Percentiles rank a stretch among this genome's conserved stretches.
phyloP scores from a whole-genome alignment of 2,329 filamentous ascomycete species.

The Neopestalotiopsis clavispora region DNA sequence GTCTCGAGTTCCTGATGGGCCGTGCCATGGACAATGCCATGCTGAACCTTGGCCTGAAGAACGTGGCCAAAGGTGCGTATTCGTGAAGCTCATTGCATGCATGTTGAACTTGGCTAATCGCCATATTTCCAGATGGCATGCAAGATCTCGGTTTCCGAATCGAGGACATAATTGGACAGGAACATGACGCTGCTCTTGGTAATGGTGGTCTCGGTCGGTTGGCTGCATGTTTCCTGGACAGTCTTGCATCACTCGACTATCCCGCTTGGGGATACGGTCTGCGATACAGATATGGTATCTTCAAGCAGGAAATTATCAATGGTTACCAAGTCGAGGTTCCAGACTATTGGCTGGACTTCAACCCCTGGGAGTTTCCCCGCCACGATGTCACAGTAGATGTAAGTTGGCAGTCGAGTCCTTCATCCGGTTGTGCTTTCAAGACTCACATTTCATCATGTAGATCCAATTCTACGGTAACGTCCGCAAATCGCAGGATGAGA shows the following conservation, averaged over 20 bases:
- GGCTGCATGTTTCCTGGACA: slow-evolving; percentile 96
- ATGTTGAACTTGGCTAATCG: slow-evolving; percentile 20
- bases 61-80: slow-evolving; percentile 74
- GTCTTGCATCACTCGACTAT: slow-evolving; percentile 90
- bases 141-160: slow-evolving; percentile 92
- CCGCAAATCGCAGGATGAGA: slow-evolving; percentile 72
- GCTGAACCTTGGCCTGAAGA: slow-evolving; percentile 91
- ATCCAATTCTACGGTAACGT: slow-evolving; percentile 96
- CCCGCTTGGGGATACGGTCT: slow-evolving; percentile 97
- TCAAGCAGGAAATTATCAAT: slow-evolving; percentile 98
- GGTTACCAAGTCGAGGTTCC: slow-evolving; percentile 98
- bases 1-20: slow-evolving; percentile 97
- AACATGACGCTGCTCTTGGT: slow-evolving; percentile 94
- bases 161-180: slow-evolving; percentile 92
- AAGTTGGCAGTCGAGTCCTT: slow-evolving; percentile 34
- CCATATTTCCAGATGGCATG: slow-evolving; percentile 69
- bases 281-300: slow-evolving; percentile 95
- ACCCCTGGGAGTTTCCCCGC: slow-evolving; percentile 97
- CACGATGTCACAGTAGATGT: slow-evolving; percentile 93
- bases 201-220: slow-evolving; percentile 95
- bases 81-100: neutral
- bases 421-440: neutral
- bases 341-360: slow-evolving; percentile 99
- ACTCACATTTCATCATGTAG: slow-evolving; percentile 31
- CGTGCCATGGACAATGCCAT: slow-evolving; percentile 97